Evolutionary conservation across 768 basidiomycete genomes (phyloP).

Genomic region (Coprinopsis cinerea): DNA sequence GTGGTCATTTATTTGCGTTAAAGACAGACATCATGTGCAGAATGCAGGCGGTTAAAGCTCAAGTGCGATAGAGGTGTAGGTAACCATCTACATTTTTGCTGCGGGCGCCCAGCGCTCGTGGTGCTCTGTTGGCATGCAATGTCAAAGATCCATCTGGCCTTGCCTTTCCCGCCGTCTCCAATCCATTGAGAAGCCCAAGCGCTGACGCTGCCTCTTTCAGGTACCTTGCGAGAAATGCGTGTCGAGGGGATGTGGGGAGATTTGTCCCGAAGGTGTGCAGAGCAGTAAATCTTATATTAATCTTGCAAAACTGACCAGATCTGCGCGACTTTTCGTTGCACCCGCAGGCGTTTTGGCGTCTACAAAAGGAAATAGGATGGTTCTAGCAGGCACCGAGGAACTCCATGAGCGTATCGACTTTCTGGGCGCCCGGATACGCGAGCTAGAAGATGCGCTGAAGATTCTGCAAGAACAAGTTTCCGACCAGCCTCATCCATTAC

Average conservation of each 20-base stretch:
- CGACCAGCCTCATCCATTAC: slow-evolving; percentile 44
- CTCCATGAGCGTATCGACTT: slow-evolving; percentile 60
- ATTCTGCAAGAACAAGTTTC: slow-evolving; percentile 42
- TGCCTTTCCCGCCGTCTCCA: no score
- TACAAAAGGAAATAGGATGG: slow-evolving; percentile 56
- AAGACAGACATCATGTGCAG: slow-evolving; percentile 47
- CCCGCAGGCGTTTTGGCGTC: slow-evolving; percentile 46
- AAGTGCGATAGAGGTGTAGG: slow-evolving; percentile 59
- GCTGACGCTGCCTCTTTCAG: no score
- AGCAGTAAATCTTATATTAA: slow-evolving; percentile 5
- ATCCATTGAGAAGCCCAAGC: no score
- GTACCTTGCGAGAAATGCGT: slow-evolving; percentile 76
- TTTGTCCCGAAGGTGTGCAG: slow-evolving; percentile 67
- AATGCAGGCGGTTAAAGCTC: slow-evolving; percentile 56
- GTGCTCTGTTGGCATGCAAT: no score
- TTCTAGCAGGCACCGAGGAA: slow-evolving; percentile 66
- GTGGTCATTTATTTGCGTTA: slow-evolving; percentile 32
- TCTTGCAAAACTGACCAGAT: no score
- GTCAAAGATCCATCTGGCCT: no score
- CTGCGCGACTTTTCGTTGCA: no score
- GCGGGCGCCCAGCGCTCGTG: no score
- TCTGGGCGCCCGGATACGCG: slow-evolving; percentile 48
- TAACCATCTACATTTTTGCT: no score
- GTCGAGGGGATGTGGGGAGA: slow-evolving; percentile 65
- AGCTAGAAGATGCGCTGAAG: slow-evolving; percentile 55